These are phyloP conservation scores for Coemansia pectinata DNA, from an alignment of 192 early-diverging fungal genomes.

Conservation along the genomic window DNA sequence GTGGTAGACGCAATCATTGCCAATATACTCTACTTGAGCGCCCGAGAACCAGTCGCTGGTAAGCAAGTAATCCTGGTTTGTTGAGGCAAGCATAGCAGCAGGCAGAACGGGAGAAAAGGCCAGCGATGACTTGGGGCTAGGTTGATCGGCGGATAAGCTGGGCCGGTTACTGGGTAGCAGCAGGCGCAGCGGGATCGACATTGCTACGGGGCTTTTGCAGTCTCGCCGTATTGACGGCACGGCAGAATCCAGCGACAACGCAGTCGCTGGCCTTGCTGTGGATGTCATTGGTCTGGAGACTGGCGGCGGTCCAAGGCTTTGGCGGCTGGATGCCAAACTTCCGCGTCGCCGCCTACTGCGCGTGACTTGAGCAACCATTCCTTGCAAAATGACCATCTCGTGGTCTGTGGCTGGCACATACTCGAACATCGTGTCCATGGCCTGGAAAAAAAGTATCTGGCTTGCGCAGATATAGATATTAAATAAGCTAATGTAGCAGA, in stretches of 20 bases:
- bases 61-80: slow-evolving; percentile 3
- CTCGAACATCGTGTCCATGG: slow-evolving; percentile 10
- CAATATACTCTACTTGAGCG: slow-evolving; percentile 49
- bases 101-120: not conserved
- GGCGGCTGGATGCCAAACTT: not conserved
- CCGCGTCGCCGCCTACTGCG: slow-evolving; percentile 32
- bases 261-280: not conserved
- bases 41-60: slow-evolving; percentile 43
- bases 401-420: slow-evolving; percentile 35
- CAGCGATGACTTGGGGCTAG: not conserved
- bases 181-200: slow-evolving; percentile 35
- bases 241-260: not conserved
- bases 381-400: slow-evolving; percentile 43
- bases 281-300: not conserved
- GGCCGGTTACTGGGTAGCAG: slow-evolving; percentile 20
- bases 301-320: not conserved
- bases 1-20: slow-evolving; percentile 50
- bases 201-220: slow-evolving; percentile 10
- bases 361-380: slow-evolving; percentile 39
- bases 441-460: not conserved
- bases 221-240: slow-evolving; percentile 3
- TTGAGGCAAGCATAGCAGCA: not conserved
- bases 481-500: not conserved
- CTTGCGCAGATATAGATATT: not conserved
- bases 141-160: not conserved